Conservation (phyloP, 1,139 yeast genomes). For the Saccharomyces hybrid region DNA sequence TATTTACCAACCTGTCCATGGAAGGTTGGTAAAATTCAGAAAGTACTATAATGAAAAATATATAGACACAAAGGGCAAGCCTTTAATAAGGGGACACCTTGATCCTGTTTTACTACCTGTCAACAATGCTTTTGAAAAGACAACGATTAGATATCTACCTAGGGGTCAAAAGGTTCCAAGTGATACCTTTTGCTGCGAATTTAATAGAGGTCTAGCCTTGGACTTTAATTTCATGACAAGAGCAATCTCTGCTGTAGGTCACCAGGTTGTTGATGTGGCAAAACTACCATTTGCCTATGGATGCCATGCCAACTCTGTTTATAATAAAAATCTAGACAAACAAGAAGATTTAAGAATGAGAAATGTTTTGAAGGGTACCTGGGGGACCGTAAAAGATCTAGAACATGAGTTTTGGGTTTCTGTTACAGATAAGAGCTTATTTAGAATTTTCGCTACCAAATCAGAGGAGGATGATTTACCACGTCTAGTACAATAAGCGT, state of each 20-base stretch:
- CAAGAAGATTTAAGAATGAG: slow-evolving; percentile 21
- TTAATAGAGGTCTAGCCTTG: slow-evolving; percentile 42
- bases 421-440: not conserved
- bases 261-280: slow-evolving; percentile 16
- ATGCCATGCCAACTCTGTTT: slow-evolving; percentile 29
- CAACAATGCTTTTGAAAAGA: slow-evolving; percentile 45
- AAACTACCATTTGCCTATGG: slow-evolving; percentile 30
- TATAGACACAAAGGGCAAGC: slow-evolving; percentile 54
- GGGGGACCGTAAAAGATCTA: slow-evolving; percentile 18
- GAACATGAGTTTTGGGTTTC: slow-evolving; percentile 16
- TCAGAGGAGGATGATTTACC: not conserved
- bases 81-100: slow-evolving; percentile 48
- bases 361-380: slow-evolving; percentile 29
- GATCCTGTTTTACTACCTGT: slow-evolving; percentile 60
- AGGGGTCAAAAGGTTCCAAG: slow-evolving; percentile 37
- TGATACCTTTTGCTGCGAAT: slow-evolving; percentile 45
- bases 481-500: not conserved
- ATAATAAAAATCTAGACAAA: slow-evolving; percentile 30
- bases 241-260: slow-evolving; percentile 24
- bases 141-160: slow-evolving; percentile 43
- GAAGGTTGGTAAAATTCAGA: slow-evolving; percentile 36
- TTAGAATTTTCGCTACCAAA: not conserved
- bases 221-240: slow-evolving; percentile 36
- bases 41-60: slow-evolving; percentile 36
- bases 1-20: slow-evolving; percentile 41